phyloP scores from a whole-genome alignment of 2,329 filamentous ascomycete species.

The Penicillium digitatum region DNA sequence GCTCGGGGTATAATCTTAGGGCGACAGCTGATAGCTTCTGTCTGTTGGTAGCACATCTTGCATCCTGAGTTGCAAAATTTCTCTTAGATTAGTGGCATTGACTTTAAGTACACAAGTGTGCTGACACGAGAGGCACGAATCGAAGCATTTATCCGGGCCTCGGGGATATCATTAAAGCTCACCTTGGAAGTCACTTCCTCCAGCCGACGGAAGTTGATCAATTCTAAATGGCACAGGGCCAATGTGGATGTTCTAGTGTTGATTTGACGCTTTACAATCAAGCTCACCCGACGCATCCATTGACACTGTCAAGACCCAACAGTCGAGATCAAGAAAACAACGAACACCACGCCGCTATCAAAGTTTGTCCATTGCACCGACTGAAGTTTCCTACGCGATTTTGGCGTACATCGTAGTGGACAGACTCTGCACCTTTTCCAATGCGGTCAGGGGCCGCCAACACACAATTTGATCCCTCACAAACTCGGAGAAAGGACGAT shows the following conservation, averaged over 20 bases:
- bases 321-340: slow-evolving; percentile 4
- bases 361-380: neutral
- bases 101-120: neutral
- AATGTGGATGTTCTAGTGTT: neutral
- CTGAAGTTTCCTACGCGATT: neutral
- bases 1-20: neutral
- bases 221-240: no score
- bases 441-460: slow-evolving; percentile 6
- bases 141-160: neutral
- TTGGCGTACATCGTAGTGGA: neutral
- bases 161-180: neutral
- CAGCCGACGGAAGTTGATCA: neutral
- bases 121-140: neutral
- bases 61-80: neutral
- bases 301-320: neutral
- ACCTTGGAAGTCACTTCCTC: neutral
- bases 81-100: neutral
- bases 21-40: neutral
- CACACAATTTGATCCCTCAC: slow-evolving; percentile 3
- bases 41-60: no score
- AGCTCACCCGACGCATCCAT: neutral
- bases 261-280: neutral
- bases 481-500: slow-evolving; percentile 6
- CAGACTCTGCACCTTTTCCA: neutral
- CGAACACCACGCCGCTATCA: neutral